Evolutionary conservation across 2,329 filamentous ascomycete genomes (phyloP), one percentile per base, ranked within the genome.

Genomic region (Pyricularia sp.): DNA sequence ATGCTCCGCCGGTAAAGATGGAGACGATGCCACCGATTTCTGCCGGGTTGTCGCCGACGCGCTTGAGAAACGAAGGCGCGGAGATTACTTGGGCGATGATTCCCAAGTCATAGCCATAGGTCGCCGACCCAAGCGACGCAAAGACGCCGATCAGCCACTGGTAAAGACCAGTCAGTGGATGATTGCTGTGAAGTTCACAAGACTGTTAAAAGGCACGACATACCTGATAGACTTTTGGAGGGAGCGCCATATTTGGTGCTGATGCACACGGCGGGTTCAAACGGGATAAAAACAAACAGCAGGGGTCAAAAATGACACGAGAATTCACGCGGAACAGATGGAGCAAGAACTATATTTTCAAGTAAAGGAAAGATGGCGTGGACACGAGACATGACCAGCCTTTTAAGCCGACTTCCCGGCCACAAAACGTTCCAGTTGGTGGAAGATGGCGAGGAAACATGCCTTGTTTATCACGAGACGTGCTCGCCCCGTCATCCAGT

Each of bases 1-100:
- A 91, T 26, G 89, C 89, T n/a, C 82, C 82, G 49, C 89, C 88
- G 0, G 90, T 93, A 73, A 93, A 93, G 66, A 92, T 81, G 1
- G 88, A 89, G 1, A 93, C 89, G 0, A 91, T 87, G 3, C 88
- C 83, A 64, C 88, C 89, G 49, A 81, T 65, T 31, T 62, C 61
- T 13, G 55, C 30, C 26, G n/a, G 64, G 24, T 62, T 40, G 28
- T 74, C 7, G 77, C 70, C 0, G 66, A 83, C 82, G 64, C 73
- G 72, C 1, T 67, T 66, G 4, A 70, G 71, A 69, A 81, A 82
- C 9, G 78, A 75, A 10, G 74, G 72, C 22, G 80, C 81, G 16
- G 81, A 79, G 65, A 85, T 78, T 16, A 81, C 81, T 64, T 80
- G 76, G 62, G 79, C 79, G 65, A 82, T 81, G 55, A 82, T 79